Evolutionary conservation across 495 filamentous ascomycete species (phyloP).

Genomic region (Entonaema liquescens): DNA sequence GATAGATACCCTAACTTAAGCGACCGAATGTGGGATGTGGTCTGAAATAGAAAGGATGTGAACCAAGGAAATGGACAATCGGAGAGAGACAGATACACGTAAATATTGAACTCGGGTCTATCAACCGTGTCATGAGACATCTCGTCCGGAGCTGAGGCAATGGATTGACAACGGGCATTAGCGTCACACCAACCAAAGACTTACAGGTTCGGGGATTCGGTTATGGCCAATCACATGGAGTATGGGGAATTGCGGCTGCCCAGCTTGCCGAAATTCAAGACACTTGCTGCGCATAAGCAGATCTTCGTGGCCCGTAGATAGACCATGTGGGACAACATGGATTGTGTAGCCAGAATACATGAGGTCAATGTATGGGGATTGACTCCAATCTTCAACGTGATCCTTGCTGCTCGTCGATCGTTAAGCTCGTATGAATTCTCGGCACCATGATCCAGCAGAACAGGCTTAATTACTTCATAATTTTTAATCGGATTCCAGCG

Average conservation of each 20-base stretch:
- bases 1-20: conserved; percentile 13
- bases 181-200: conserved; percentile 38
- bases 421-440: conserved; percentile 21
- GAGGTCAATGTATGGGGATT: conserved; percentile 17
- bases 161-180: conserved; percentile 24
- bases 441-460: conserved; percentile 26
- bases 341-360: conserved; percentile 30
- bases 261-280: conserved; percentile 41
- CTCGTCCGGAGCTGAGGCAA: conserved; percentile 20
- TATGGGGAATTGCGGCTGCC: conserved; percentile 38
- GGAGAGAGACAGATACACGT: conserved; percentile 34
- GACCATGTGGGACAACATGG: conserved; percentile 7
- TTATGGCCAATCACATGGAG: conserved; percentile 26
- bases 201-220: conserved; percentile 31
- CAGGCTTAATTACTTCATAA: conserved; percentile 36
- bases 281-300: conserved; percentile 24
- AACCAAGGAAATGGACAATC: conserved; percentile 23
- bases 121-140: conserved; percentile 29
- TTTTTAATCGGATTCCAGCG: conserved; percentile 36
- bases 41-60: conserved; percentile 26
- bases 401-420: conserved; percentile 9
- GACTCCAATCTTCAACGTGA: conserved; percentile 10
- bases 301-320: conserved; percentile 20
- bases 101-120: conserved; percentile 35
- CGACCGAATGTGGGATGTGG: neutral